phyloP scores from a whole-genome alignment of 371 early-diverging fungal species.

The Mucor racemosus region DNA sequence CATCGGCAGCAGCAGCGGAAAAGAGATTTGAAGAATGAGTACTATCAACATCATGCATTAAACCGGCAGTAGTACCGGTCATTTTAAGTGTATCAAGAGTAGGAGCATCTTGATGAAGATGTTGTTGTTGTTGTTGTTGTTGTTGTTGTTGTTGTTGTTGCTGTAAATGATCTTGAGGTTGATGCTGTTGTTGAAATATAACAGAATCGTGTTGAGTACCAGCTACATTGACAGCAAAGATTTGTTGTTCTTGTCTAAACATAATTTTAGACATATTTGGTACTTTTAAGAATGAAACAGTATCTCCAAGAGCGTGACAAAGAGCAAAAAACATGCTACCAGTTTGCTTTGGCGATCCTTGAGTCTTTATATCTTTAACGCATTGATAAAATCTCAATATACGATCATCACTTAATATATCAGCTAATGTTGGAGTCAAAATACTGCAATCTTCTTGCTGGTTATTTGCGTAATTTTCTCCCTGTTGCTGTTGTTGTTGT shows the following conservation, averaged over 20 bases:
- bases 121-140: not conserved
- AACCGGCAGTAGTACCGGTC: conserved; percentile 17
- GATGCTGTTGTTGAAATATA: conserved; percentile 20
- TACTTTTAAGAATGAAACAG: conserved; percentile 47
- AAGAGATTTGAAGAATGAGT: conserved; percentile 28
- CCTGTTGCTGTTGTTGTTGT: not conserved
- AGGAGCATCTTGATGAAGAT: not conserved
- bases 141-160: conserved; percentile 7
- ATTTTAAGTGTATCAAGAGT: conserved; percentile 26
- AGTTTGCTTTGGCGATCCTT: conserved; percentile 47
- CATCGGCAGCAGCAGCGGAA: conserved; percentile 34
- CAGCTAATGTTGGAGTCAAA: conserved; percentile 49
- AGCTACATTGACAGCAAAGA: conserved; percentile 51
- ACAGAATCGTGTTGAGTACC: conserved; percentile 49
- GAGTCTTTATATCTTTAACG: conserved; percentile 56
- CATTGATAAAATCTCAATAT: conserved; percentile 54
- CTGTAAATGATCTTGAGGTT: not conserved
- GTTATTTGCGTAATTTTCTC: not conserved
- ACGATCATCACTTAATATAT: conserved; percentile 53
- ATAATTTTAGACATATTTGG: conserved; percentile 54
- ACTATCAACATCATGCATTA: conserved; percentile 27
- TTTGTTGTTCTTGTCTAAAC: conserved; percentile 55
- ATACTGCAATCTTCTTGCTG: conserved; percentile 44
- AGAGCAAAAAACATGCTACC: conserved; percentile 57
- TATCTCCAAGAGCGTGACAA: conserved; percentile 53